Evolutionary conservation across 2,329 filamentous ascomycete species (phyloP).

Genomic region (Alternaria panax): DNA sequence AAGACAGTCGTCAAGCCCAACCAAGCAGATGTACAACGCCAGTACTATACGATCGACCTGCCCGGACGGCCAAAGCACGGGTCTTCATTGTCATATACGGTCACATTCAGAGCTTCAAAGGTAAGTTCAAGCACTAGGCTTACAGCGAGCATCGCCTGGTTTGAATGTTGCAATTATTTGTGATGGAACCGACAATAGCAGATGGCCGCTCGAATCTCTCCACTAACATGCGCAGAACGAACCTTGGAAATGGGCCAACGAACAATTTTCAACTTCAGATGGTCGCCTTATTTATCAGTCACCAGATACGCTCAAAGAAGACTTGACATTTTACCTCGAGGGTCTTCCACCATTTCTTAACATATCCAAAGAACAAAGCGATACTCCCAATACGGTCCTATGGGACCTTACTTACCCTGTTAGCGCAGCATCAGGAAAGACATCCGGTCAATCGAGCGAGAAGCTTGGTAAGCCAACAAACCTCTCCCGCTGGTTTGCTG

Average conservation of each 20-base stretch:
- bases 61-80: slow-evolving; percentile 54
- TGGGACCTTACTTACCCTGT: slow-evolving; percentile 72
- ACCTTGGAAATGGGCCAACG: slow-evolving; percentile 75
- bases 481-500: slow-evolving; percentile 77
- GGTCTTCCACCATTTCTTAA: slow-evolving; percentile 64
- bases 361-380: slow-evolving; percentile 64
- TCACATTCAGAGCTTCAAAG: slow-evolving; percentile 68
- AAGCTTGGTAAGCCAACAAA: slow-evolving; percentile 70
- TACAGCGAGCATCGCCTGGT: background rate
- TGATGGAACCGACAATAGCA: background rate
- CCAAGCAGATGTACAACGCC: slow-evolving; percentile 32
- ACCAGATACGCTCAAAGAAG: slow-evolving; percentile 43
- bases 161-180: background rate
- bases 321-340: slow-evolving; percentile 64
- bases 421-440: slow-evolving; percentile 62
- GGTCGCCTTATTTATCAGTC: slow-evolving; percentile 66
- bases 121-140: background rate
- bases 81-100: slow-evolving; percentile 68
- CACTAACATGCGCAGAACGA: slow-evolving; percentile 43
- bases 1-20: slow-evolving; percentile 35
- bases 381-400: slow-evolving; percentile 72
- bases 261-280: slow-evolving; percentile 69
- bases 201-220: background rate
- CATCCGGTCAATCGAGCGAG: slow-evolving; percentile 65
- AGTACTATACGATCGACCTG: slow-evolving; percentile 65